Conservation (phyloP, 164 flowering plant species). For the Berberis vulgaris region DNA sequence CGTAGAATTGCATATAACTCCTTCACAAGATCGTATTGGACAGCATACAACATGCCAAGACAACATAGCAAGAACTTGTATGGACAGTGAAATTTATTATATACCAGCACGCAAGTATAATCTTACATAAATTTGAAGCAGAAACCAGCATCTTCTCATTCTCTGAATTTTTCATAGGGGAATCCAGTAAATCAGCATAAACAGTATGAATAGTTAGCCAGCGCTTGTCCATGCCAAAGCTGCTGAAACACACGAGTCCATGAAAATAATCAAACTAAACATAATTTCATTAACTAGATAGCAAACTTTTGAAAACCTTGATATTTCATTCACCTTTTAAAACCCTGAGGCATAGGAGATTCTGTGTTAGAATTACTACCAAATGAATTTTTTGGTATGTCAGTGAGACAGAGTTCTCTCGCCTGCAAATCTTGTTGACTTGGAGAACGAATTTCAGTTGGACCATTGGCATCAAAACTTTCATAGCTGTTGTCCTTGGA, state of each 20-base stretch:
- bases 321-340: conserved; percentile 21
- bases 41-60: no score
- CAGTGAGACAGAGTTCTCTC: neutral
- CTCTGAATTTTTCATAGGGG: conserved; percentile 31
- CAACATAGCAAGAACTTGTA: no score
- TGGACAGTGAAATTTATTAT: no score
- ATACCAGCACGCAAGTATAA: neutral
- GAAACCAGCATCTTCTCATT: conserved; percentile 14
- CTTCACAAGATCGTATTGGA: no score
- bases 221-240: conserved; percentile 32
- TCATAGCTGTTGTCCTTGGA: neutral
- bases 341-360: conserved; percentile 23
- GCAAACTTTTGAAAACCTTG: neutral
- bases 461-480: conserved; percentile 6
- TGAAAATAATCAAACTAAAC: neutral
- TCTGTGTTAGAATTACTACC: conserved; percentile 15
- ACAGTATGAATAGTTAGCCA: conserved; percentile 61
- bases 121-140: conserved; percentile 28
- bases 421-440: conserved; percentile 1
- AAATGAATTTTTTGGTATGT: conserved; percentile 19
- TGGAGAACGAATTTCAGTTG: conserved; percentile 21
- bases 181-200: conserved; percentile 33
- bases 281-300: neutral
- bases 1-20: no score
- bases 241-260: conserved; percentile 15